These are phyloP conservation scores for Tephrocybe sp. DNA, from an alignment of 768 basidiomycete genomes.

Conservation along the genomic window DNA sequence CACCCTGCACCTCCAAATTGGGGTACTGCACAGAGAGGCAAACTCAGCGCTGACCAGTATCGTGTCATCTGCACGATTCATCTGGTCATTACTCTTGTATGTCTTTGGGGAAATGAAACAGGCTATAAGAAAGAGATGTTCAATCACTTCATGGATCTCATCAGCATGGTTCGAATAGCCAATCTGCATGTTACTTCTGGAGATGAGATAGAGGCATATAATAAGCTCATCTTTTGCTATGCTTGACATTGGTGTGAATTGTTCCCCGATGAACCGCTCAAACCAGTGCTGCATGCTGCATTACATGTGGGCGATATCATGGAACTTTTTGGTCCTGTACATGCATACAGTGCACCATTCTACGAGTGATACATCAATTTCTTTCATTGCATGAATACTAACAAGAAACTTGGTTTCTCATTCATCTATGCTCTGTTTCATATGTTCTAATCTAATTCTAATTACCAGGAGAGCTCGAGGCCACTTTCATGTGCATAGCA, in stretches of 20 bases:
- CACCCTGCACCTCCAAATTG: slow-evolving; percentile 18
- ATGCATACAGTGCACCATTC: slow-evolving; percentile 17
- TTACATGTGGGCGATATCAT: slow-evolving; percentile 29
- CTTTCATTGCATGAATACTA: slow-evolving; percentile 20
- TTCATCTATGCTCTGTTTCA: not conserved
- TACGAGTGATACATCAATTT: slow-evolving; percentile 22
- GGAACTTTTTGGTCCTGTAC: slow-evolving; percentile 26
- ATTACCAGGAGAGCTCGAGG: slow-evolving; percentile 12
- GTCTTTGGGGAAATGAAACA: slow-evolving; percentile 28
- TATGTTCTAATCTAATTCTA: not conserved
- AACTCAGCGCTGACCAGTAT: slow-evolving; percentile 36
- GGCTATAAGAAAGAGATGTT: slow-evolving; percentile 20
- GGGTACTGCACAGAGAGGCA: slow-evolving; percentile 25
- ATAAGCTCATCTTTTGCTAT: slow-evolving; percentile 22
- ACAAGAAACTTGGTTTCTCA: slow-evolving; percentile 16
- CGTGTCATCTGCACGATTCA: slow-evolving; percentile 29
- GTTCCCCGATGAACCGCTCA: slow-evolving; percentile 23
- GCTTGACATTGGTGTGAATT: slow-evolving; percentile 15
- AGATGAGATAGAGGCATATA: slow-evolving; percentile 8
- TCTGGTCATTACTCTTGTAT: slow-evolving; percentile 32
- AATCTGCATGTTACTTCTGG: slow-evolving; percentile 15
- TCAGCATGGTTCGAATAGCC: slow-evolving; percentile 21
- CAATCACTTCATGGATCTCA: slow-evolving; percentile 30
- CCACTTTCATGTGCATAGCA: slow-evolving; percentile 9
- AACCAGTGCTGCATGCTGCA: slow-evolving; percentile 30